Percentiles rank a stretch among this genome's conserved stretches.
These are phyloP conservation scores for Mediolabrus comicus DNA, from an alignment of 108 stramenopile genomes.

Conservation along the genomic window DNA sequence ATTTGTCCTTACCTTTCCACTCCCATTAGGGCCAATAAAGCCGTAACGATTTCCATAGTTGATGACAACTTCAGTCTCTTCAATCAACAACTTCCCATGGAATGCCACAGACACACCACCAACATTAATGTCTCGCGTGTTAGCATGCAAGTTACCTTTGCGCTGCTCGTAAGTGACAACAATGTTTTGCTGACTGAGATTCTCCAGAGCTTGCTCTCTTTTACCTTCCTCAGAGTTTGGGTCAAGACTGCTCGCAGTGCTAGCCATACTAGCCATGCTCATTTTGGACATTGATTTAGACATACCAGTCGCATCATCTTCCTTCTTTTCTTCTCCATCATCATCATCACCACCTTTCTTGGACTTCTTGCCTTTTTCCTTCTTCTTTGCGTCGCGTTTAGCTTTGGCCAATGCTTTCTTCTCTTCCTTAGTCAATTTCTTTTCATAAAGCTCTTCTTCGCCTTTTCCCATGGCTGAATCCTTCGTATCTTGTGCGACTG, in stretches of 20 bases:
- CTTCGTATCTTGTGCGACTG: conserved; percentile 53
- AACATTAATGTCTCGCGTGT: conserved; percentile 96
- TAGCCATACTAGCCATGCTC: conserved; percentile 5
- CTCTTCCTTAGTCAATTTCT: conserved; percentile 90
- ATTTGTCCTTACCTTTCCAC: conserved; percentile 34
- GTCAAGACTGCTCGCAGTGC: conserved; percentile 29
- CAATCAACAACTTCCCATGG: conserved; percentile 86
- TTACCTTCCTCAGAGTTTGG: conserved; percentile 57
- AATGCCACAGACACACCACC: conserved; percentile 92
- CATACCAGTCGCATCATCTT: conserved; percentile 26
- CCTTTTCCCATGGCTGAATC: conserved; percentile 92
- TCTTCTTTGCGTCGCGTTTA: conserved; percentile 87
- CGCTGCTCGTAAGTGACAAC: conserved; percentile 81
- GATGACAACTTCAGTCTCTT: conserved; percentile 85
- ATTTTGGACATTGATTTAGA: conserved; percentile 11
- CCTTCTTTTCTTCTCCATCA: conserved; percentile 54
- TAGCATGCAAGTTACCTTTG: conserved; percentile 76
- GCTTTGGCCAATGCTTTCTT: conserved; percentile 90
- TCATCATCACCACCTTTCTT: conserved; percentile 35
- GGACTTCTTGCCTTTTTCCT: conserved; percentile 60
- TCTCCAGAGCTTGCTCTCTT: conserved; percentile 66
- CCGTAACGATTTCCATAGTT: conserved; percentile 97
- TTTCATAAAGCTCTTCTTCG: conserved; percentile 88
- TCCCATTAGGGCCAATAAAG: conserved; percentile 72
- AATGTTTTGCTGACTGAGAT: conserved; percentile 75